These are phyloP conservation scores for Fraxinus greggii DNA, from an alignment of 305 asterid genomes.

Conservation along the genomic window DNA sequence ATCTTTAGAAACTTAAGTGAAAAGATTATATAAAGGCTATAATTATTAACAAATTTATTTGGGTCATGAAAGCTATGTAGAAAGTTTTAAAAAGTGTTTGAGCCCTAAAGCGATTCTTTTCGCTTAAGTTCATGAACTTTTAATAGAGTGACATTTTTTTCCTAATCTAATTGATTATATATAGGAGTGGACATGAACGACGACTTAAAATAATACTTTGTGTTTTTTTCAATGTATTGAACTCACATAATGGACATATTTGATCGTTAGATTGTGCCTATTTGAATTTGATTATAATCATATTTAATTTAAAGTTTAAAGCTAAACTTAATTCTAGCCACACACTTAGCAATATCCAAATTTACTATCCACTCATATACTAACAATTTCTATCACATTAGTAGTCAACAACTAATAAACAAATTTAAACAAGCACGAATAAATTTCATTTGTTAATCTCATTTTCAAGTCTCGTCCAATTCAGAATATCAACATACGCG, in stretches of 20 bases:
- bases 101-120: not conserved
- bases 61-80: conserved; percentile 24
- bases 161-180: not conserved
- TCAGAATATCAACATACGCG: not conserved
- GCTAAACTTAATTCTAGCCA: not conserved
- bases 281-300: not conserved
- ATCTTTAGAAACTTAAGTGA: not conserved
- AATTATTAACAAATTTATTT: not conserved
- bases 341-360: not conserved
- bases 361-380: too few species aligned
- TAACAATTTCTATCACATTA: not conserved
- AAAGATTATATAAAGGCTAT: conserved; percentile 6
- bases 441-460: not conserved
- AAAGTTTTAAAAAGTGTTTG: not conserved
- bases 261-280: not conserved
- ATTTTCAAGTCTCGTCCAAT: not conserved
- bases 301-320: not conserved
- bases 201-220: not conserved
- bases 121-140: not conserved
- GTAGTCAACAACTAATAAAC: too few species aligned
- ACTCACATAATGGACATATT: not conserved
- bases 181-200: not conserved
- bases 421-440: not conserved
- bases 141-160: not conserved
- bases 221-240: not conserved